Evolutionary conservation across 495 filamentous ascomycete species (phyloP).

Genomic region (Annulohypoxylon moriforme): DNA sequence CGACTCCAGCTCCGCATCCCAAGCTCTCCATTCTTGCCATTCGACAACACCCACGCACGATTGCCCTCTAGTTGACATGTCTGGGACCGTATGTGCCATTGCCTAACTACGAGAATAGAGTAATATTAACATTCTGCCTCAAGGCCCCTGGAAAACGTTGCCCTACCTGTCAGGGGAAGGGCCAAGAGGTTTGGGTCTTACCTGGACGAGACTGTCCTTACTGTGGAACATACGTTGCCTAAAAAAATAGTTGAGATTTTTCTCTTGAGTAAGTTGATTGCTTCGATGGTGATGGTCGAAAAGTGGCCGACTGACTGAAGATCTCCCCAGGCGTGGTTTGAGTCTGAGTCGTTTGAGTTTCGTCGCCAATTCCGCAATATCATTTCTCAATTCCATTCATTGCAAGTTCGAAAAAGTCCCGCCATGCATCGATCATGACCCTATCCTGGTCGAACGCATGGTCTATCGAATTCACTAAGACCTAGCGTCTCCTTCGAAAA

Average conservation of each 20-base stretch:
- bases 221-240: constrained; percentile 55
- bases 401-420: constrained; percentile 27
- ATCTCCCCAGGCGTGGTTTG: constrained; percentile 10
- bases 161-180: constrained; percentile 54
- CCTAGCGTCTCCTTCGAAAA: constrained; percentile 41
- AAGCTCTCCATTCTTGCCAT: constrained; percentile 21
- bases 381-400: constrained; percentile 38
- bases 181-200: constrained; percentile 63
- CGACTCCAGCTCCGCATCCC: constrained; percentile 25
- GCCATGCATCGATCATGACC: constrained; percentile 25
- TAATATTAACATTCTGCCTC: constrained; percentile 13
- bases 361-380: constrained; percentile 10
- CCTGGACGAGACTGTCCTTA: constrained; percentile 58
- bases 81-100: constrained; percentile 36
- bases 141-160: constrained; percentile 44
- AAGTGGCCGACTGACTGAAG: constrained; percentile 19
- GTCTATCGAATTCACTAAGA: constrained; percentile 44
- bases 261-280: constrained; percentile 20
- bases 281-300: neutral
- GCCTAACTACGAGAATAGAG: constrained; percentile 15
- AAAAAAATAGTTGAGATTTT: neutral
- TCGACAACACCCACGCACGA: constrained; percentile 17
- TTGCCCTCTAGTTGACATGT: constrained; percentile 39
- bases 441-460: constrained; percentile 29
- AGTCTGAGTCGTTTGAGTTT: constrained; percentile 5